Base-by-base conservation (phyloP, 2,329 filamentous ascomycete genomes). In the Sphaerulina musiva region DNA sequence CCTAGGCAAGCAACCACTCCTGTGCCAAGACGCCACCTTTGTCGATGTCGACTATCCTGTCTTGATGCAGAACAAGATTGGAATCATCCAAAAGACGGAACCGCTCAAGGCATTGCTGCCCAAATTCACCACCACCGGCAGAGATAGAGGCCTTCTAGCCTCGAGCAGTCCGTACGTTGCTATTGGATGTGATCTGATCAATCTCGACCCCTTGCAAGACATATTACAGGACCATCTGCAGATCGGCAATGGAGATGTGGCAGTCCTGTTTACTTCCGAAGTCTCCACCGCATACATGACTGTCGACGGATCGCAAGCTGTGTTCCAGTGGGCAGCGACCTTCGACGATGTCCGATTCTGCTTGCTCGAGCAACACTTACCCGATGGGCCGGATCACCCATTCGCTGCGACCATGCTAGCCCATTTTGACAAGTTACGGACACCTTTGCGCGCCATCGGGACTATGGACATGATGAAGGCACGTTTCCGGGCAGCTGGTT, bases 261-360 rank as follows among this genome's bases (percentile, higher is more conserved):
- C 66, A 3, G 63, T 70, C 7, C 74, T 96, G 23, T 95, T 93
- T 64, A 80, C 90, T 26, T 90, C 90, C 0, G 92, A 97, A 71
- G 90, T 95, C 11, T 95, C 90, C 3, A 81, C 95, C 40, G 93
- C 89, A 0, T 95, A 95, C 64, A 95, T 95, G 88, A 83, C 89
- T 53, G 81, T 82, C 2, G 69, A 79, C 20, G 83, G 82, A 40
- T 84, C 89, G 5, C 85, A 95, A 73, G 76, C 79, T 12, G 76
- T 96, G 7, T 84, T 96, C 31, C 68, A 77, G 48, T 96, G 89
- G 89, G 85, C 87, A n/a, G 81, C 82, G 51, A 80, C 74, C 9
- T 75, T 95, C 47, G 79, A 82, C 10, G 75, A 86, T 69, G 86
- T 87, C 55, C 82, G 86, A 53, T 95, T 97, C 67, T 93, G 87